Evolutionary conservation across 805 yeast species (phyloP).

Genomic region (Candida pseudofarinosa): DNA sequence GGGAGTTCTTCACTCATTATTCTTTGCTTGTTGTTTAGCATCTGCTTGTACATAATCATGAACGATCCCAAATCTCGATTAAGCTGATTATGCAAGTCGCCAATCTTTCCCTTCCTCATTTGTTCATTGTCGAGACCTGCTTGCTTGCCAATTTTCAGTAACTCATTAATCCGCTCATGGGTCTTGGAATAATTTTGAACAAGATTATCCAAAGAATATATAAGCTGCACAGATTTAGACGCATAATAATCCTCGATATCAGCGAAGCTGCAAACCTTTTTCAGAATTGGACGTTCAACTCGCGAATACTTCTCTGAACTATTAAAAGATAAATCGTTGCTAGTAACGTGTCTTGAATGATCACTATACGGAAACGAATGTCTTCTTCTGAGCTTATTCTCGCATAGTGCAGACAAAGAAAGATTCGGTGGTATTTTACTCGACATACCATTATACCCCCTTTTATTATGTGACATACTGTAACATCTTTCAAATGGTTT

Average conservation of each 20-base stretch:
- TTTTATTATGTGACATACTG: background rate
- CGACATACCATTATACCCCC: background rate
- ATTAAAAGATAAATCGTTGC: background rate
- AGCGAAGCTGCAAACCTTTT: constrained; percentile 23
- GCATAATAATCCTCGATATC: constrained; percentile 12
- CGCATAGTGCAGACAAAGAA: background rate
- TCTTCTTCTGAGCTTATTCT: background rate
- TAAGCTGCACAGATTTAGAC: constrained; percentile 3
- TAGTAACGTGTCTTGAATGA: background rate
- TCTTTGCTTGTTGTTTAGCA: constrained; percentile 20
- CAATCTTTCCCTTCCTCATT: constrained; percentile 11
- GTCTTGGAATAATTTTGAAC: constrained; percentile 13
- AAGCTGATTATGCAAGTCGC: constrained; percentile 20
- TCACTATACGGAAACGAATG: background rate
- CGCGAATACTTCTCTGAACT: background rate
- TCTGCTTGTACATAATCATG: constrained; percentile 21
- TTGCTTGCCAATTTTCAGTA: constrained; percentile 12
- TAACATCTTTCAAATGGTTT: background rate
- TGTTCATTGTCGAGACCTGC: background rate
- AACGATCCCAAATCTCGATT: constrained; percentile 29
- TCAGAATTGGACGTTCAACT: background rate
- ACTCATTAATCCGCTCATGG: constrained; percentile 14
- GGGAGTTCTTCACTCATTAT: constrained; percentile 28
- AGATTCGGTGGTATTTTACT: background rate
- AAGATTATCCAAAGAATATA: constrained; percentile 15